These are phyloP conservation scores for Yamadazyma kanchanaburiensis DNA, from an alignment of 1,139 yeast genomes.

Conservation along the genomic window DNA sequence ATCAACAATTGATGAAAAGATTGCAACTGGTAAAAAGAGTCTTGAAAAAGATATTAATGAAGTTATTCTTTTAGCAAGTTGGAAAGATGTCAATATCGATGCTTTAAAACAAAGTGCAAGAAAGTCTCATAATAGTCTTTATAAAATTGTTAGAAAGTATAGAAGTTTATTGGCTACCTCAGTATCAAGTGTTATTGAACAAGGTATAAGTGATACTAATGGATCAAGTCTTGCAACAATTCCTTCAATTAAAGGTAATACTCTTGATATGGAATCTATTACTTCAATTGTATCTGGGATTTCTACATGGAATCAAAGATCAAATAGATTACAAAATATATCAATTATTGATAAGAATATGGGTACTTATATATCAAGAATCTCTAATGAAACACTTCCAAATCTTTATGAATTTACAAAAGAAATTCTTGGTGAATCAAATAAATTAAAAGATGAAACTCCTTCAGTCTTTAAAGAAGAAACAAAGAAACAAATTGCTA, in stretches of 20 bases:
- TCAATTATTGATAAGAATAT: slow-evolving; percentile 52
- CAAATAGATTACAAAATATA: slow-evolving; percentile 51
- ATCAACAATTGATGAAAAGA: slow-evolving; percentile 41
- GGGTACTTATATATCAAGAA: slow-evolving; percentile 41
- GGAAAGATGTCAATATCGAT: slow-evolving; percentile 95
- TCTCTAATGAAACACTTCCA: slow-evolving; percentile 33
- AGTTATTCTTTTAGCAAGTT: slow-evolving; percentile 83
- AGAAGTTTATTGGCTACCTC: slow-evolving; percentile 58
- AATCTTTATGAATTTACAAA: slow-evolving; percentile 50
- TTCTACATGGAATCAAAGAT: slow-evolving; percentile 52
- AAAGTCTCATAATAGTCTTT: slow-evolving; percentile 78
- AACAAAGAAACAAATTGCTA: slow-evolving; percentile 67
- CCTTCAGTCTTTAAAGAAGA: slow-evolving; percentile 71
- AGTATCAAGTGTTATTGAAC: slow-evolving; percentile 56
- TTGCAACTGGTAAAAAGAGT: slow-evolving; percentile 44
- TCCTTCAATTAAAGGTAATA: slow-evolving; percentile 11
- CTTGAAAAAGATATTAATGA: slow-evolving; percentile 82
- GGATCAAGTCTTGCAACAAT: slow-evolving; percentile 7
- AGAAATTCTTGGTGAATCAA: slow-evolving; percentile 56
- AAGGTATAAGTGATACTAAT: slow-evolving; percentile 42
- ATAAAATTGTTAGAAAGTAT: slow-evolving; percentile 81
- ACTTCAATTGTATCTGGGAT: slow-evolving; percentile 19
- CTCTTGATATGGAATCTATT: slow-evolving; percentile 14
- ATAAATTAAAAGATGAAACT: slow-evolving; percentile 67
- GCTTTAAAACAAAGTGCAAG: slow-evolving; percentile 93